Evolutionary conservation across 139 green algal genomes (phyloP).

Genomic region (Closterium sp.): DNA sequence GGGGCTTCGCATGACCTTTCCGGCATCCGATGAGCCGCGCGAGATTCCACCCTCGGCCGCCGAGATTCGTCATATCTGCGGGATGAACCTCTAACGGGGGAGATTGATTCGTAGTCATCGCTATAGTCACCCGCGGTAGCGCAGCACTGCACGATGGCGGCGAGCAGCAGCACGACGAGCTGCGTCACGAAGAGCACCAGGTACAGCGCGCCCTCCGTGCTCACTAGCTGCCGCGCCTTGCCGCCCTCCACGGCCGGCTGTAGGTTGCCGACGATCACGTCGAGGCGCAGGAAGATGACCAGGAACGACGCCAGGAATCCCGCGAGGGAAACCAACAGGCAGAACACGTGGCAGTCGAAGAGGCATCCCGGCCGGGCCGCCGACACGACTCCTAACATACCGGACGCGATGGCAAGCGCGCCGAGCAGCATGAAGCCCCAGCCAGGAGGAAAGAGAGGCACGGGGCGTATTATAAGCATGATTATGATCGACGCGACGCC

Average conservation of each 20-base stretch:
- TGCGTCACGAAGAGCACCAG: not conserved
- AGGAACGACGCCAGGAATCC: conserved; percentile 10
- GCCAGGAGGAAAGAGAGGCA: not conserved
- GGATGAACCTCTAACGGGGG: not conserved
- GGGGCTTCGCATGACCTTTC: not conserved
- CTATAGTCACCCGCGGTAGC: not conserved
- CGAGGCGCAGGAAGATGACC: conserved; percentile 9
- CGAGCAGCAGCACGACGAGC: not conserved
- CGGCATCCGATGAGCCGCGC: not conserved
- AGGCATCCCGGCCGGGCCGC: not conserved
- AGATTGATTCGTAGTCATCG: not conserved
- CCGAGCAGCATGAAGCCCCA: conserved; percentile 20
- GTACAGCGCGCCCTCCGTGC: conserved; percentile 10
- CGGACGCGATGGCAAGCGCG: conserved; percentile 4
- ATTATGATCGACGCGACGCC: conserved; percentile 8
- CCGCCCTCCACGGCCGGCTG: not conserved
- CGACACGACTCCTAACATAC: not conserved
- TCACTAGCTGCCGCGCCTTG: conserved; percentile 3
- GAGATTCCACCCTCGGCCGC: not conserved
- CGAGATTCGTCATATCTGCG: not conserved
- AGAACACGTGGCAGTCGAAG: conserved; percentile 24
- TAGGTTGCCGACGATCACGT: not conserved
- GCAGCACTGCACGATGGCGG: not conserved
- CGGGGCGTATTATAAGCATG: not conserved
- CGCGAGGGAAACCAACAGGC: not conserved